Percentiles rank a stretch among this genome's conserved stretches.
These are phyloP conservation scores for Penicillium simplicissimum DNA, from an alignment of 495 filamentous ascomycete species.

Conservation along the genomic window DNA sequence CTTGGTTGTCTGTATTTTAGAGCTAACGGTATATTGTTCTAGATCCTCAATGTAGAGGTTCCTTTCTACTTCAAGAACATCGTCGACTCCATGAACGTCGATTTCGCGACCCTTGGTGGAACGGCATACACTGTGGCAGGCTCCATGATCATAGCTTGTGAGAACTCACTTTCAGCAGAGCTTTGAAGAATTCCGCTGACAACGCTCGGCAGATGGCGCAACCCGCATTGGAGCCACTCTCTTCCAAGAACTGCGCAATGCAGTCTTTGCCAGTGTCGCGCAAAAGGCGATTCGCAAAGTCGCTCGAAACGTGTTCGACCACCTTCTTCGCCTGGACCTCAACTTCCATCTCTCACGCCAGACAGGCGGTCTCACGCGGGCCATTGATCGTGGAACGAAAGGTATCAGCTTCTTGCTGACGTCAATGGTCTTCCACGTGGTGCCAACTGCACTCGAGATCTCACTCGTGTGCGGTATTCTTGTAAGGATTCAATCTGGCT, in stretches of 20 bases:
- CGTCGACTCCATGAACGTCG: conserved; percentile 95
- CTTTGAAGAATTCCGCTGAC: conserved; percentile 7
- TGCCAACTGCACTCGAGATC: conserved; percentile 93
- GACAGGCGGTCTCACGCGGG: conserved; percentile 90
- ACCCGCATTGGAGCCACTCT: conserved; percentile 84
- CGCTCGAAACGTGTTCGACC: conserved; percentile 88
- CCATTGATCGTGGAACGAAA: conserved; percentile 95
- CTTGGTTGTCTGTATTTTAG: neutral
- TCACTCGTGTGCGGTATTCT: conserved; percentile 90
- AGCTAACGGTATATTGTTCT: conserved; percentile 19
- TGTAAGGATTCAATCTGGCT: conserved; percentile 36
- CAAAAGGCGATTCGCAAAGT: conserved; percentile 94
- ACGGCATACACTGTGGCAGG: conserved; percentile 88
- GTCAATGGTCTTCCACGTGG: conserved; percentile 97
- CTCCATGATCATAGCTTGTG: conserved; percentile 85
- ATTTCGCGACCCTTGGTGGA: conserved; percentile 77
- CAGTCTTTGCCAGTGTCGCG: conserved; percentile 93
- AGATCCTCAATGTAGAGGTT: conserved; percentile 93
- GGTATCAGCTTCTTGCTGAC: conserved; percentile 95
- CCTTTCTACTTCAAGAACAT: conserved; percentile 99
- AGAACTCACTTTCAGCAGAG: conserved; percentile 19
- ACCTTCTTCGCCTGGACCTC: conserved; percentile 83
- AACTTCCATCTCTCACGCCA: conserved; percentile 93
- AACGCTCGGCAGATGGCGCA: conserved; percentile 63
- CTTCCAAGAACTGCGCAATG: conserved; percentile 91